Conservation (phyloP, 768 basidiomycete genomes). For the Suillus spraguei region DNA sequence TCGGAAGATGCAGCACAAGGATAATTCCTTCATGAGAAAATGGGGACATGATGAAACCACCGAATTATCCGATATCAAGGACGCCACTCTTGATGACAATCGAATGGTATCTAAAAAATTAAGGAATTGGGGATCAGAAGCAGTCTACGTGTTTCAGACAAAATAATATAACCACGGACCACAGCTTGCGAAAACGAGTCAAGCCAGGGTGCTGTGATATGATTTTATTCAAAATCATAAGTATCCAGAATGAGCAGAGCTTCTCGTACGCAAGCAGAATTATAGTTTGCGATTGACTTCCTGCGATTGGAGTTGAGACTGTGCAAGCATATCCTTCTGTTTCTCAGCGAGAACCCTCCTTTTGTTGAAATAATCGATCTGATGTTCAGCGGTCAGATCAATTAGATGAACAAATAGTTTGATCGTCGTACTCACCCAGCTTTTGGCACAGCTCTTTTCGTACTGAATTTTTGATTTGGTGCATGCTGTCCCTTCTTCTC, state of each 20-base stretch:
- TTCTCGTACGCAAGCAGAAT: slow-evolving; percentile 3
- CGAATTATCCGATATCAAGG: not conserved
- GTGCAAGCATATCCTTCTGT: slow-evolving; percentile 70
- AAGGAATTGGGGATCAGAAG: slow-evolving; percentile 5
- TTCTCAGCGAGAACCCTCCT: slow-evolving; percentile 80
- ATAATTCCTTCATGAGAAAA: not conserved
- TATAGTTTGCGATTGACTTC: slow-evolving; percentile 26
- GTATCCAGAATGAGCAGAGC: not conserved
- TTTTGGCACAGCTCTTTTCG: slow-evolving; percentile 77
- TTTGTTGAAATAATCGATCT: slow-evolving; percentile 97
- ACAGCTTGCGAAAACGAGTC: slow-evolving; percentile 2
- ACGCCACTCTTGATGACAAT: not conserved
- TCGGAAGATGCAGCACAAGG: not conserved
- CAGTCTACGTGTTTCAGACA: not conserved
- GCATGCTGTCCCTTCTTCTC: slow-evolving; percentile 70
- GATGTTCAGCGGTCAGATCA: slow-evolving; percentile 7
- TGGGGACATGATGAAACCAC: not conserved
- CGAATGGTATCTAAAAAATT: not conserved
- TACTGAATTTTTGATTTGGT: slow-evolving; percentile 57
- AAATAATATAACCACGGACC: not conserved
- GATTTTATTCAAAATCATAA: not conserved
- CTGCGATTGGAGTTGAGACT: slow-evolving; percentile 40
- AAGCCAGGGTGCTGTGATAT: not conserved
- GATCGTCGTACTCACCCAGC: slow-evolving; percentile 68
- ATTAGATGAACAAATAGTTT: slow-evolving; percentile 6